phyloP scores from a whole-genome alignment of 2,329 filamentous ascomycete species.

The Colletotrichum lindemuthianum region DNA sequence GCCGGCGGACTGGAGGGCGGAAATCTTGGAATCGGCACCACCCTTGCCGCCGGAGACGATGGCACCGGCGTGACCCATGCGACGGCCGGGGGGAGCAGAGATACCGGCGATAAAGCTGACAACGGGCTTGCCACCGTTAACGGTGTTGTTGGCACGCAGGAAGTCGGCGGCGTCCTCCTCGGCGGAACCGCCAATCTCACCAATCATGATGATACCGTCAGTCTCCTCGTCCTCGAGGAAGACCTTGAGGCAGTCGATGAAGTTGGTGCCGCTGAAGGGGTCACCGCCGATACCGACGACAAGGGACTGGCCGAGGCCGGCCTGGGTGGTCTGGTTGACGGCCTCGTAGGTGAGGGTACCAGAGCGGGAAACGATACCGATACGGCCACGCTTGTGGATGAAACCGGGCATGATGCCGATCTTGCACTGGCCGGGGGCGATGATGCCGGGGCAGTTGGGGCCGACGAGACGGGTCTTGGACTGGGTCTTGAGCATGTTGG shows the following conservation, averaged over 20 bases:
- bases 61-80: conserved; percentile 98
- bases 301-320: conserved; percentile 95
- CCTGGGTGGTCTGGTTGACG: conserved; percentile 98
- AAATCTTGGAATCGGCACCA: conserved; percentile 97
- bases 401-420: conserved; percentile 99
- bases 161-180: conserved; percentile 99
- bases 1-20: conserved; percentile 89
- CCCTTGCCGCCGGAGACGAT: conserved; percentile 98
- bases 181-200: conserved; percentile 96
- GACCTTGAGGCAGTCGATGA: conserved; percentile 98
- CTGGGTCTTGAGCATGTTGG: conserved; percentile 96
- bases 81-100: conserved; percentile 92
- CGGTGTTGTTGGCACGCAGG: conserved; percentile 89
- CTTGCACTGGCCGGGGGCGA: conserved; percentile 96
- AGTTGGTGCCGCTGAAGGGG: conserved; percentile 98
- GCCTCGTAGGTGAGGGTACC: conserved; percentile 99
- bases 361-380: conserved; percentile 98
- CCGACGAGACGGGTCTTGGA: conserved; percentile 96
- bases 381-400: conserved; percentile 99
- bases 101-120: conserved; percentile 99
- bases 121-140: conserved; percentile 87
- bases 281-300: conserved; percentile 98
- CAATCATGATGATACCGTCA: conserved; percentile 99
- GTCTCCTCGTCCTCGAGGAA: conserved; percentile 97
- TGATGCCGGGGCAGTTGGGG: conserved; percentile 98